Base-by-base conservation (phyloP, 2,329 filamentous ascomycete species). In the Pseudocercospora fijiensis region DNA sequence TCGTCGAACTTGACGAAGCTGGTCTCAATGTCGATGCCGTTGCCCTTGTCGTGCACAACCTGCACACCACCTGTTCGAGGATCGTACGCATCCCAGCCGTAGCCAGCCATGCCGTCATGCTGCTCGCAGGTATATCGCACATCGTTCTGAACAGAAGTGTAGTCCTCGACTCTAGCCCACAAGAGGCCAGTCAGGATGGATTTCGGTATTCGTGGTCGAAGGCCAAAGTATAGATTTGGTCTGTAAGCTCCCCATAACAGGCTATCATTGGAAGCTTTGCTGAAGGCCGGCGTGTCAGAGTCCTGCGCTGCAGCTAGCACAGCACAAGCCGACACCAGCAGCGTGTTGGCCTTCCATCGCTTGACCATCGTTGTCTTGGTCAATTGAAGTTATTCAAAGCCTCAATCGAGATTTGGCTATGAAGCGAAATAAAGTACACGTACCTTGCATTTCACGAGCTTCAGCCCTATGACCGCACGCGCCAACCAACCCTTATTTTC, bases 41-140 rank as follows among this genome's bases (percentile, higher is more conserved):
- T 99, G 56, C 86, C 89, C 60, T 88, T 88, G 76, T 99, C 95
- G 74, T 96, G 92, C 64, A 99, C 94, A 0, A 90, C 90, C 78
- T 99, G 92, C 22, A 90, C 84, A 61, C 95, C 95, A 66, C 95
- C 95, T 62, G 84, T 89, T 63, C 95, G 85, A 22, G 92, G 88
- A 78, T 99, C 95, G 77, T 96, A 99, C 76, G 96, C 91, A 73
- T 98, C 93, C 95, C 95, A 99, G 66, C 95, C 95, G 77, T 99
- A 99, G 61, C 94, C 94, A 55, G 87, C 90, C 85, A 99, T 96
- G 69, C 90, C 90, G 76, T 96, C 92, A 76, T 95, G 86, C 77
- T 99, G 95, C 77, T 98, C 95, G 79, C 95, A 99, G 0, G 95
- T 97, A 77, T 96, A 92, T 68, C 95, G 88, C 72, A 97, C 90